Conservation (phyloP, 176 grass and related monocot genomes). For the Leersia perrieri region DNA sequence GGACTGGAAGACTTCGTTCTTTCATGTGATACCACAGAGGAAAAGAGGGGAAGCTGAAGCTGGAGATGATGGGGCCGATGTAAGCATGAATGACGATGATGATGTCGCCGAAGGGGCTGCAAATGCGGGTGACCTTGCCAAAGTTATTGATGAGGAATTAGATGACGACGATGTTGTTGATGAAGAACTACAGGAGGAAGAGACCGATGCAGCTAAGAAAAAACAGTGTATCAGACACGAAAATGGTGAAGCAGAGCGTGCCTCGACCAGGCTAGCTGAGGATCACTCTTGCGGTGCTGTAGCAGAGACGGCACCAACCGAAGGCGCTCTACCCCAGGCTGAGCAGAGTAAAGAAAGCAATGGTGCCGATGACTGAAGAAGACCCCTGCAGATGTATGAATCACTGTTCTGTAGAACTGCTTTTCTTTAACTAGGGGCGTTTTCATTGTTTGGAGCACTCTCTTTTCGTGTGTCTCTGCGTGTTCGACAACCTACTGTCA, state of each 20-base stretch:
- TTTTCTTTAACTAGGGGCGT: not conserved
- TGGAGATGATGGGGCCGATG: slow-evolving; percentile 28
- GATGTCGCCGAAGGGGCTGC: not conserved
- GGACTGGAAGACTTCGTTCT: slow-evolving; percentile 94
- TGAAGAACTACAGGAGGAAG: slow-evolving; percentile 27
- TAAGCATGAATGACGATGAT: slow-evolving; percentile 19
- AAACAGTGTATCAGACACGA: slow-evolving; percentile 49
- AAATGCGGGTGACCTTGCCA: slow-evolving; percentile 8
- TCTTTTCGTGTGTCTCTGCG: not conserved
- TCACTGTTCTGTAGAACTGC: not conserved
- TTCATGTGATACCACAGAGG: slow-evolving; percentile 83
- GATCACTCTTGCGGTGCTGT: not conserved
- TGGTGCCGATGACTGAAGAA: slow-evolving; percentile 6
- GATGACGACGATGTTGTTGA: slow-evolving; percentile 12
- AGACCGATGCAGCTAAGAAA: slow-evolving; percentile 38
- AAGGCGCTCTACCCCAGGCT: not conserved
- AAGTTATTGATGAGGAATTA: slow-evolving; percentile 14
- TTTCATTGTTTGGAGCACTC: not conserved
- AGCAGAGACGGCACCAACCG: slow-evolving; percentile 16
- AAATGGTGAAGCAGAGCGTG: slow-evolving; percentile 26
- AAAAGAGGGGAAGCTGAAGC: slow-evolving; percentile 54
- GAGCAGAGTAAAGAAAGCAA: slow-evolving; percentile 25
- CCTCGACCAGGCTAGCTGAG: not conserved
- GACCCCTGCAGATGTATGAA: not conserved
- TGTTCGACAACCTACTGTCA: not conserved